These are phyloP conservation scores for Pleurotus sapidus DNA, from an alignment of 768 basidiomycete species.

Conservation along the genomic window DNA sequence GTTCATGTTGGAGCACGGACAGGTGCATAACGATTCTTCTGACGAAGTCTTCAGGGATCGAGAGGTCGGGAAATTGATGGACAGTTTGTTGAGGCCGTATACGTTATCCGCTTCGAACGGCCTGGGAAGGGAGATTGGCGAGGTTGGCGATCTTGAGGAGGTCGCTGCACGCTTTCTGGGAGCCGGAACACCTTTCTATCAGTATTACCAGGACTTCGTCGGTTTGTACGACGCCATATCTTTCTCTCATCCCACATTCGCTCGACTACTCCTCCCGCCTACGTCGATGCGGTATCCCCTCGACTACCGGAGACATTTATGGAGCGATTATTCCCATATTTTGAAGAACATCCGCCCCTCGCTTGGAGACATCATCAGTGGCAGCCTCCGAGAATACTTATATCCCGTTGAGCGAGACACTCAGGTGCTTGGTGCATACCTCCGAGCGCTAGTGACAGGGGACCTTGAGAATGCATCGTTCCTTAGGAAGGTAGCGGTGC, in stretches of 20 bases:
- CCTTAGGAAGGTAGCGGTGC: constrained; percentile 63
- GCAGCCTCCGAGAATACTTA: constrained; percentile 57
- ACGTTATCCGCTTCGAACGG: constrained; percentile 25
- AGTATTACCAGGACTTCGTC: constrained; percentile 90
- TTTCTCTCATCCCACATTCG: constrained; percentile 77
- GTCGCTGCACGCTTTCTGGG: constrained; percentile 63
- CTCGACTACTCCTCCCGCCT: constrained; percentile 71
- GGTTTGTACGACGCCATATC: constrained; percentile 90
- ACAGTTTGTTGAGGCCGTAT: constrained; percentile 55
- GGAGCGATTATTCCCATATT: constrained; percentile 74
- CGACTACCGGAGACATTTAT: constrained; percentile 84
- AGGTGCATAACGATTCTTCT: constrained; percentile 43
- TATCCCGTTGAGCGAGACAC: constrained; percentile 68
- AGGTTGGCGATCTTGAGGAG: constrained; percentile 41
- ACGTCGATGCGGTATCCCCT: constrained; percentile 70
- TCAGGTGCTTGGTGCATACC: constrained; percentile 61
- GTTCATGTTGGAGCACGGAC: constrained; percentile 93
- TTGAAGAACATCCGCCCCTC: constrained; percentile 56
- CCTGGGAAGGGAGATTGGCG: background rate
- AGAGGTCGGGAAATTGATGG: constrained; percentile 58
- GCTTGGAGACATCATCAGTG: constrained; percentile 48
- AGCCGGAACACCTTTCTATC: constrained; percentile 77
- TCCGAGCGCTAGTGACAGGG: constrained; percentile 50
- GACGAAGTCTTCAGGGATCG: constrained; percentile 83
- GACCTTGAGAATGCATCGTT: constrained; percentile 46